These are phyloP conservation scores for Diplosphaera chodatii DNA, from an alignment of 139 green algal species.

Conservation along the genomic window DNA sequence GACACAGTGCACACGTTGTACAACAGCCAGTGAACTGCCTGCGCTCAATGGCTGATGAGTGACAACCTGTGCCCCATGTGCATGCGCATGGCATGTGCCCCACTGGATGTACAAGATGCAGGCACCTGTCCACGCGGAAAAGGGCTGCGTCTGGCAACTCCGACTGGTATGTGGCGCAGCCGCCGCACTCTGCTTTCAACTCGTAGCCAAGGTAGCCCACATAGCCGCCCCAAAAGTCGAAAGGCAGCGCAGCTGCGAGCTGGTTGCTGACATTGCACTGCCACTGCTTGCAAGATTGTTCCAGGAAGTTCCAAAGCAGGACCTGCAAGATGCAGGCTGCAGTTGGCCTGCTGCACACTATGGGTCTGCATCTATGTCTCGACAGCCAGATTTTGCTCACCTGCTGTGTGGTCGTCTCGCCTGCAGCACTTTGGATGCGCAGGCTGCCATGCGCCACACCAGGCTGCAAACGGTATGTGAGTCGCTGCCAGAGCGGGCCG, in stretches of 20 bases:
- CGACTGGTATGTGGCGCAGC: slow-evolving; percentile 7
- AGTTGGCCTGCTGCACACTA: no score
- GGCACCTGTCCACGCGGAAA: slow-evolving; percentile 78
- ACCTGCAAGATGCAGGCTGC: no score
- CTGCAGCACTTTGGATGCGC: background rate
- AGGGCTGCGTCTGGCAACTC: slow-evolving; percentile 78
- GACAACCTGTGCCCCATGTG: no score
- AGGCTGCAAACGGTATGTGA: slow-evolving; percentile 61
- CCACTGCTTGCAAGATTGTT: background rate
- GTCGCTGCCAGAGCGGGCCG: slow-evolving; percentile 67
- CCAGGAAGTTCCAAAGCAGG: background rate
- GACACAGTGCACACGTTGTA: no score
- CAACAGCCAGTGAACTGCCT: no score
- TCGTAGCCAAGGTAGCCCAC: slow-evolving; percentile 97
- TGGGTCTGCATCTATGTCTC: no score
- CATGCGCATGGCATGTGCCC: no score
- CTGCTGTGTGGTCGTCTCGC: background rate
- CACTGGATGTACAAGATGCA: no score
- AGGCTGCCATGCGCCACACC: slow-evolving; percentile 5
- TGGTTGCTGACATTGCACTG: background rate
- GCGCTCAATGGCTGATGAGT: no score
- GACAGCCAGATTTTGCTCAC: no score
- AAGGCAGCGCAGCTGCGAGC: slow-evolving; percentile 58
- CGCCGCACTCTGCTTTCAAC: slow-evolving; percentile 78
- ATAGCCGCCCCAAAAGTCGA: slow-evolving; percentile 90